Evolutionary conservation across 306 rosid species (phyloP), one percentile per base, ranked within the genome.

Genomic region (Medicago ruthenica): DNA sequence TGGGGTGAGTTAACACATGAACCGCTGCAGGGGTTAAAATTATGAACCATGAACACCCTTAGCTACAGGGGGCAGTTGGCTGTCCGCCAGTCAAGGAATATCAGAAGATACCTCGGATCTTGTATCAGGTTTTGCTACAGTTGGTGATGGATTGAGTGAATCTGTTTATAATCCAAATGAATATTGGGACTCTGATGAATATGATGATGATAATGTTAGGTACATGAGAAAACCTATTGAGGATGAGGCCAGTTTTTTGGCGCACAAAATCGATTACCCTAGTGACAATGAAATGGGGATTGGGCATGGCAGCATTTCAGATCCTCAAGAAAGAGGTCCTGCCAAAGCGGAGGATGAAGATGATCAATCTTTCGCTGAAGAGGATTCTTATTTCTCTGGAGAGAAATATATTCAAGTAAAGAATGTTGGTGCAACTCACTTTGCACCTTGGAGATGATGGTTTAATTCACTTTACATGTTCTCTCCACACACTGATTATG

Each of bases 121-220:
- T 85, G 97, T 96, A 73, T 96, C 98, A 55, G 98, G 99, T 83
- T 96, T 92, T 87, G 97, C 99, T 50, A 96, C 99, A 24, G 77
- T 96, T 83, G 98, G 99, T 39, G 97, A 90, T 82, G 98, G 98
- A 59, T 78, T 95, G 83, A 88, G 99, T 83, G 98, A 89, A 79
- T 87, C 96, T 69, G 70, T 88, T 79, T 97, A 90, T 86, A 92
- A 90, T 82, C 96, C 96, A 24, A 92, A 90, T 75, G 97, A 94
- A 74, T 90, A 92, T 80, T 96, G 99, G 99, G 98, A 96, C 85
- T 96, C 99, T 71, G 99, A 96, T 88, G 98, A 96, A 73, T 96
- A 96, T 76, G 99, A 92, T 3, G 99, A 92, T 0, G 99, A 96
- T 2, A 96, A 92, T 0, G 99, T n/a, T n/a, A n/a, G n/a, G n/a